Conservation (phyloP, 768 basidiomycete species). For the Amanita inopinata region DNA sequence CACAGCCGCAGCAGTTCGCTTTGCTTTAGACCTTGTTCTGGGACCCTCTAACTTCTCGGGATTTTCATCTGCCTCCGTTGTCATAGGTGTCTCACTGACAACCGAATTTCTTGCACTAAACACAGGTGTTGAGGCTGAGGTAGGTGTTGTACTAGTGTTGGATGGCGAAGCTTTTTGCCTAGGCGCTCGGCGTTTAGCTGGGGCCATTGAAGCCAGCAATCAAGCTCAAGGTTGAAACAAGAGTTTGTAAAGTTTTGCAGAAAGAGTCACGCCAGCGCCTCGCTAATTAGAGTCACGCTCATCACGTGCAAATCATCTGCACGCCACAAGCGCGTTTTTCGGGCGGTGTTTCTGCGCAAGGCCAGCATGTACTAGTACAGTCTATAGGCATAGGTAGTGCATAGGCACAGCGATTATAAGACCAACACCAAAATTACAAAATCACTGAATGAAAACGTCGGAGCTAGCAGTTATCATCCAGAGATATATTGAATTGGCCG, state of each 20-base stretch:
- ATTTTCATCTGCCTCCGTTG: slow-evolving; percentile 19
- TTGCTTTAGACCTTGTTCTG: slow-evolving; percentile 12
- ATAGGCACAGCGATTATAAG: no score
- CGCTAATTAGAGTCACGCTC: slow-evolving; percentile 1
- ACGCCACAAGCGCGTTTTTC: slow-evolving; percentile 7
- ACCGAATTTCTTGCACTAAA: slow-evolving; percentile 39
- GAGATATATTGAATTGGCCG: no score
- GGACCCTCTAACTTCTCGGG: slow-evolving; percentile 13
- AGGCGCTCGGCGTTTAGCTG: background rate
- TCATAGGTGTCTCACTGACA: slow-evolving; percentile 23
- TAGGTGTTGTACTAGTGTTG: slow-evolving; percentile 3
- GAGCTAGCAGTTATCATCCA: no score
- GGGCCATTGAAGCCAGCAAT: slow-evolving; percentile 8
- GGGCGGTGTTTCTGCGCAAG: background rate
- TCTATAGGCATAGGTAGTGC: no score
- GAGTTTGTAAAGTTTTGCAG: background rate
- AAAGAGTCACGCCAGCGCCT: background rate
- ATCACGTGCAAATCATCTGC: slow-evolving; percentile 4
- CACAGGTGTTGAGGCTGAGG: slow-evolving; percentile 33
- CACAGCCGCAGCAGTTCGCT: slow-evolving; percentile 19
- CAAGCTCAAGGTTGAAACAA: slow-evolving; percentile 11
- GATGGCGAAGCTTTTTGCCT: background rate
- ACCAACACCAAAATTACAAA: no score
- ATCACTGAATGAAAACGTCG: no score
- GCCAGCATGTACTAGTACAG: no score